Percentiles rank a stretch among this genome's conserved stretches.
phyloP scores from a whole-genome alignment of 2,329 filamentous ascomycete genomes.

The Colletotrichum shisoi region DNA sequence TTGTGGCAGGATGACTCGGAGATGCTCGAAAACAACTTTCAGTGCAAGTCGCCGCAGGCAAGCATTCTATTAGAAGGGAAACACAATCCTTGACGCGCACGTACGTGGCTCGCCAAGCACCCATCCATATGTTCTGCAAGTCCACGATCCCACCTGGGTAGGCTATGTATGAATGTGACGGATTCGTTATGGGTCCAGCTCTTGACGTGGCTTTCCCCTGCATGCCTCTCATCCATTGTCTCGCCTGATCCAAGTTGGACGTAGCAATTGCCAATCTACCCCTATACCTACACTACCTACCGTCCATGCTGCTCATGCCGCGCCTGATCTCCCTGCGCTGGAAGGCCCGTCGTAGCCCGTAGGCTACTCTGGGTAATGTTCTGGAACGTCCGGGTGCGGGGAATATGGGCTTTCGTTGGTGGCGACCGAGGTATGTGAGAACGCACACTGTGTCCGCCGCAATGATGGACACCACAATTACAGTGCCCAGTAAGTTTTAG shows the following conservation, averaged over 20 bases:
- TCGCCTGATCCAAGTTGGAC: neutral
- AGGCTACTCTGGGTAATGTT: slow-evolving; percentile 28
- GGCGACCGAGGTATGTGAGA: neutral
- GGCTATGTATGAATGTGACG: too few relatives aligned
- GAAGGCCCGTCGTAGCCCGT: neutral
- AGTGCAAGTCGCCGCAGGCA: neutral
- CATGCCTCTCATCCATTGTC: neutral
- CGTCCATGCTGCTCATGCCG: neutral
- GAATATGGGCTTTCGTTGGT: neutral
- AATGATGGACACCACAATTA: accelerated
- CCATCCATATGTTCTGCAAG: slow-evolving; percentile 4
- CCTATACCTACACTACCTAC: neutral
- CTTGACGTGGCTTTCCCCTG: neutral
- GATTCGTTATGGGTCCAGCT: neutral
- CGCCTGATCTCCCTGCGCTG: neutral
- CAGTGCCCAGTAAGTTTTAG: neutral
- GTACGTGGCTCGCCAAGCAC: slow-evolving; percentile 23
- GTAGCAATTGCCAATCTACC: too few relatives aligned
- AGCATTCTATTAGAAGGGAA: neutral
- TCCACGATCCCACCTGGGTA: neutral
- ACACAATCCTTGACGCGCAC: neutral
- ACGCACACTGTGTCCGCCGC: neutral
- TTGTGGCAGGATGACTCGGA: neutral
- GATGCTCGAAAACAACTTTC: neutral
- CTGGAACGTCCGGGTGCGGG: slow-evolving; percentile 16